Evolutionary conservation across 148 eudicot species (phyloP).

Genomic region (Rhododendron simsii): DNA sequence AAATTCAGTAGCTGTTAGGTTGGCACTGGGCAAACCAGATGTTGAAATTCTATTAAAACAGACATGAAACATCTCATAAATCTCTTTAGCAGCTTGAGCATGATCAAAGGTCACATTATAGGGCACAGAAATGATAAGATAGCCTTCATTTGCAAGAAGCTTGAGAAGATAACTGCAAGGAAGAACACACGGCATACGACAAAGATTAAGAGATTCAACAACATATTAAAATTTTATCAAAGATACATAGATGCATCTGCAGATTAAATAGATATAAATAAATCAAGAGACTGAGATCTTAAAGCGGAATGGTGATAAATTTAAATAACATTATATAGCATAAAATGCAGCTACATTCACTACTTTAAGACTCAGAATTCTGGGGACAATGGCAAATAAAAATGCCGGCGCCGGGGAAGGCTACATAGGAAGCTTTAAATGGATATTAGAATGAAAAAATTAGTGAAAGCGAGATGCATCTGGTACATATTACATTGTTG

Average conservation of each 20-base stretch:
- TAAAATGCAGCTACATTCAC: not conserved
- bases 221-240: not conserved
- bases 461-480: not conserved
- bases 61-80: conserved; percentile 64
- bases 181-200: not conserved
- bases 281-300: not conserved
- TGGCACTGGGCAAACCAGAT: conserved; percentile 60
- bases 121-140: conserved; percentile 77
- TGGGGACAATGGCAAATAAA: not conserved
- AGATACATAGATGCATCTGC: not conserved
- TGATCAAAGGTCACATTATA: conserved; percentile 97
- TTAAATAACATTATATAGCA: not conserved
- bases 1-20: conserved; percentile 47
- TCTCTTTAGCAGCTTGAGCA: conserved; percentile 61
- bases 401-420: not conserved
- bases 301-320: not conserved
- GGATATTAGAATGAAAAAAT: not conserved
- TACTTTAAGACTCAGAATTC: not conserved
- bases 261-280: not conserved
- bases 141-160: conserved; percentile 77
- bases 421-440: not conserved
- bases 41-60: conserved; percentile 59
- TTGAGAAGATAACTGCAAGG: conserved; percentile 69
- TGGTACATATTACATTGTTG: not conserved
- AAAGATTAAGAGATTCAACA: not conserved